Evolutionary conservation across 352 stramenopile species (phyloP), one percentile per base, ranked within the genome.

Genomic region (Thalassiosira exigua): DNA sequence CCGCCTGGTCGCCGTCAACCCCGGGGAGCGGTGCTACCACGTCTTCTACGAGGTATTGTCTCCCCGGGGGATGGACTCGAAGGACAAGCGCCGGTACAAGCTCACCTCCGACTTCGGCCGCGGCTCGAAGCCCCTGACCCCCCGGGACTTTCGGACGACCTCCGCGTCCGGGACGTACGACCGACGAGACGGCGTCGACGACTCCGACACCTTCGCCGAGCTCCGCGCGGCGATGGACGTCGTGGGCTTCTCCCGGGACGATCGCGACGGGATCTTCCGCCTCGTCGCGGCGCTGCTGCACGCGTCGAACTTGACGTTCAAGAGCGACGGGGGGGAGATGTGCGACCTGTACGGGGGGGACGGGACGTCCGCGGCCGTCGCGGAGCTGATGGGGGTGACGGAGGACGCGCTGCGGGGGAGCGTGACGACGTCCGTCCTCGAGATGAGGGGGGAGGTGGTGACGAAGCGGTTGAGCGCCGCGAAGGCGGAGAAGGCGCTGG

Each of bases 21-120:
- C 95, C 0, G 96, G 96, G 0, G 96, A 99, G 70, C 88, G 96
- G 22, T 98, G 98, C 79, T 99, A 98, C 85, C 96, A 99, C 77
- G 96, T 98, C 48, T 99, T 99, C 85, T 98, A 98, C 76, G 95
- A 98, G 86, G 75, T 97, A n/a, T n/a, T n/a, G n/a, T n/a, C n/a
- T 56, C 24, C 22, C 46, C 24, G 5, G 46, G n/a, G 46, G 46
- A 95, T 69, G 89, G 83, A 19, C 90, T 92, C 68, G 61, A 84
- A 88, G 89, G 82, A 92, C 89, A 67, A 87, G 85, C 32, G 72
- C 79, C 7, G 66, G 75, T 68, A 83, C 82, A 94, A 64, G 58
- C 60, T 77, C 67, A 70, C 61, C 17, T 66, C 27, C 22, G 88
- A 53, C 79, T 90, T 81, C 30, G 54, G 58, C 26, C 53, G 14